Percentiles rank a stretch among this genome's conserved stretches.
Evolutionary conservation across 768 basidiomycete species (phyloP).

Genomic region (Phylloporus sp.): DNA sequence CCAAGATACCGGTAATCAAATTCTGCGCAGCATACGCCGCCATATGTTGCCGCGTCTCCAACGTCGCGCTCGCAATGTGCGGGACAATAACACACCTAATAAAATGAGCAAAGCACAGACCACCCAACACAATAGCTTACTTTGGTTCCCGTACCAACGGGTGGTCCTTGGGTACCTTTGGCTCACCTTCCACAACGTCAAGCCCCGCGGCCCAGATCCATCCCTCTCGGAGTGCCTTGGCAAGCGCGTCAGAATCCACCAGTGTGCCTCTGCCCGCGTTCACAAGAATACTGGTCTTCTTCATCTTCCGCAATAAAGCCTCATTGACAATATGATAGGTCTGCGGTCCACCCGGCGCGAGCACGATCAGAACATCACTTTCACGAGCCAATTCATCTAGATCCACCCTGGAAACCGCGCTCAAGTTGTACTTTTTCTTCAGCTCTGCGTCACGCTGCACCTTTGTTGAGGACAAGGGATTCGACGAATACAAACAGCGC

Average conservation of each 20-base stretch:
- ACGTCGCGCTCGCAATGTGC: slow-evolving; percentile 88
- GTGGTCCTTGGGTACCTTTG: slow-evolving; percentile 67
- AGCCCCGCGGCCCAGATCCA: slow-evolving; percentile 92
- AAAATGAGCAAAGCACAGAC: background rate
- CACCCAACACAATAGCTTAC: slow-evolving; percentile 35
- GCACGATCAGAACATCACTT: slow-evolving; percentile 82
- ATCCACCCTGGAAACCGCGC: slow-evolving; percentile 51
- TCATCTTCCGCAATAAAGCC: slow-evolving; percentile 78
- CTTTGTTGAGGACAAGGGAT: slow-evolving; percentile 47
- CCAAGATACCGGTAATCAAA: slow-evolving; percentile 40
- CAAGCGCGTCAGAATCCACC: slow-evolving; percentile 88
- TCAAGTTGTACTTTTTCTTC: slow-evolving; percentile 34
- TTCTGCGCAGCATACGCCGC: slow-evolving; percentile 71
- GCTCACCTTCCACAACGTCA: slow-evolving; percentile 94
- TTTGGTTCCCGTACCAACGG: slow-evolving; percentile 74
- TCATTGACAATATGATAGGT: slow-evolving; percentile 75
- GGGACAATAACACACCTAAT: slow-evolving; percentile 76
- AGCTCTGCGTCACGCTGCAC: slow-evolving; percentile 36
- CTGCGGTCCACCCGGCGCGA: slow-evolving; percentile 68
- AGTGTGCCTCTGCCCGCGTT: slow-evolving; percentile 84
- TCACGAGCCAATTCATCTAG: slow-evolving; percentile 66
- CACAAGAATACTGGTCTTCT: slow-evolving; percentile 74
- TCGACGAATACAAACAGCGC: slow-evolving; percentile 63
- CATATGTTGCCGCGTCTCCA: slow-evolving; percentile 82
- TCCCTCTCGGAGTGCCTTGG: slow-evolving; percentile 66